Base-by-base conservation (phyloP, 495 filamentous ascomycete species). In the Penicillium diatomitis region DNA sequence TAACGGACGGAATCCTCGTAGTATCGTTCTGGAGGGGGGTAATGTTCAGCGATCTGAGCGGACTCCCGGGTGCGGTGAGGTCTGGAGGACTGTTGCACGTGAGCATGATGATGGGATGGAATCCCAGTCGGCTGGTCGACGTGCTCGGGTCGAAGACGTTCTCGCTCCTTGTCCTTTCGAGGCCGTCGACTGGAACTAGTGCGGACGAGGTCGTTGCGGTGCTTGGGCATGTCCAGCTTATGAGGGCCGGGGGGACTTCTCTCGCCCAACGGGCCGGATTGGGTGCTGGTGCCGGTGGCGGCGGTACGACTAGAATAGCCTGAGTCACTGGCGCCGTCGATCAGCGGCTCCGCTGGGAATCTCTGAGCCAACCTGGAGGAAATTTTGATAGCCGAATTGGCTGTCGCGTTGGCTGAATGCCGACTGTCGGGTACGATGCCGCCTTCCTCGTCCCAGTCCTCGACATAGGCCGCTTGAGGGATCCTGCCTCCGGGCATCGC, bases 251-350 rank as follows among this genome's bases (percentile, higher is more conserved):
- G 65, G 47, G 54, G 55, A 34, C 59, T 72, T 54, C 65, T 69
- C 53, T 64, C 66, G 62, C 68, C 74, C 52, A 66, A 70, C 49
- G 71, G 67, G 32, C 63, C 72, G 51, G 78, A 78, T 68, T 77
- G 72, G 66, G 74, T 72, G 64, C 72, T 77, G 60, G 68, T 70
- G 52, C 65, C 67, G 30, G 79, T 79, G 55, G 77, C 76, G 50
- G 71, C 68, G 51, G 76, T 83, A 64, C 75, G 80, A 72, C 74
- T 82, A 52, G 79, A 83, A 70, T 82, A 83, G 47, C 79, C 81
- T 38, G 79, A 82, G 64, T 84, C 81, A 64, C 77, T 82, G 47
- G 69, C 70, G 54, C 67, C 66, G 61, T 81, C 79, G 41, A 66
- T 57, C 47, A 65, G 63, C 52, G 58, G 60, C 49, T 61, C 60